Percentiles rank a stretch among this genome's conserved stretches.
Evolutionary conservation across 139 green algal genomes (phyloP).

Genomic region (Zygnema circumcarinatum): DNA sequence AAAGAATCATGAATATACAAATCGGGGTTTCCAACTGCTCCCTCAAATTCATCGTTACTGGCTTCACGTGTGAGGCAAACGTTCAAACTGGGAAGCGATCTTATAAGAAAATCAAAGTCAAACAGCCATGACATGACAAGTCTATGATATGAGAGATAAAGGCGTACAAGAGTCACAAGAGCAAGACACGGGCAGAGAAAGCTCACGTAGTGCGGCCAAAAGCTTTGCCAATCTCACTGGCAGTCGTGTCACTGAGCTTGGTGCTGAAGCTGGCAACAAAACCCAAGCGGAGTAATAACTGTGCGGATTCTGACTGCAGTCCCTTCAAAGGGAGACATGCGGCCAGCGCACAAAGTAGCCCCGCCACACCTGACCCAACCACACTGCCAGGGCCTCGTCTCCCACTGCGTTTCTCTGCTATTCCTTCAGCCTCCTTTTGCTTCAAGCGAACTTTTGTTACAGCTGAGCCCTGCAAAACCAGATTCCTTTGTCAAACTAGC

Average conservation of each 20-base stretch:
- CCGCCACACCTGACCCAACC: constrained; percentile 81
- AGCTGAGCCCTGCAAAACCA: constrained; percentile 49
- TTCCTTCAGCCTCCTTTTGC: constrained; percentile 87
- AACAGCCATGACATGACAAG: too few relatives aligned
- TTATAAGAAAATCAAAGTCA: too few relatives aligned
- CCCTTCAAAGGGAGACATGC: constrained; percentile 68
- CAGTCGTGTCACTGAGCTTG: constrained; percentile 94
- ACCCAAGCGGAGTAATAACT: constrained; percentile 65
- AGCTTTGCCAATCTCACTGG: constrained; percentile 93
- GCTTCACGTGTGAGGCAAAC: too few relatives aligned
- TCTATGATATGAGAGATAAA: too few relatives aligned
- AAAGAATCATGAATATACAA: too few relatives aligned
- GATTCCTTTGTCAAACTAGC: constrained; percentile 4
- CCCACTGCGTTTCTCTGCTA: constrained; percentile 87
- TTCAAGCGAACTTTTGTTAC: constrained; percentile 94
- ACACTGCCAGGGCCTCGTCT: constrained; percentile 81
- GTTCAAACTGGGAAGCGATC: too few relatives aligned
- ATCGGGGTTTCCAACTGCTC: too few relatives aligned
- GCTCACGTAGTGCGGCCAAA: constrained; percentile 88
- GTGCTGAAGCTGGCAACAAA: constrained; percentile 85
- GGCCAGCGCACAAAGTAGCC: constrained; percentile 76
- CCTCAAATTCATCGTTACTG: too few relatives aligned
- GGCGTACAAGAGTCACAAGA: too few relatives aligned
- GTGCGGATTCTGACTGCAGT: neutral
- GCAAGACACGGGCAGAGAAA: constrained; percentile 10